Evolutionary conservation across 1,284 basidiomycete genomes (phyloP).

Genomic region (Termitomyces sp.): DNA sequence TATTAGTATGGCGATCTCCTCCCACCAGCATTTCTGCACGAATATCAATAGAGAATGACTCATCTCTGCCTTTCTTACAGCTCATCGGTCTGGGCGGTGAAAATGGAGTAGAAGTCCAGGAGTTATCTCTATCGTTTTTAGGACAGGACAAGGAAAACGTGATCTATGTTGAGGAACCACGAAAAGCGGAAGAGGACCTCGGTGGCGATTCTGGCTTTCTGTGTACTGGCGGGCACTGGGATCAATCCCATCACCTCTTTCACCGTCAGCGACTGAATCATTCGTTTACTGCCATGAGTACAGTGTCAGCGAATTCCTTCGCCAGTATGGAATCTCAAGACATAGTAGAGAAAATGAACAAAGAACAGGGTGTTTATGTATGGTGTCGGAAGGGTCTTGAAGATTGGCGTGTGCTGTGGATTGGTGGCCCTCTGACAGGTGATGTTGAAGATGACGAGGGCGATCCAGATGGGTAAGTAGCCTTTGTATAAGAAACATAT

Average conservation of each 20-base stretch:
- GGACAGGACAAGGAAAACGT: constrained; percentile 37
- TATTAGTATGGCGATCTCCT: constrained; percentile 51
- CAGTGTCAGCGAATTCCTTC: constrained; percentile 35
- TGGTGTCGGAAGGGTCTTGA: constrained; percentile 65
- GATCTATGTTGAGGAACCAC: constrained; percentile 33
- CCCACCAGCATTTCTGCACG: constrained; percentile 55
- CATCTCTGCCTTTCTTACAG: constrained; percentile 51
- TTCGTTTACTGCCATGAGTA: constrained; percentile 38
- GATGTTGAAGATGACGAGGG: constrained; percentile 17
- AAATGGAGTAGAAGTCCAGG: constrained; percentile 67
- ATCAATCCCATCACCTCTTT: constrained; percentile 40
- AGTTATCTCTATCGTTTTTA: constrained; percentile 42
- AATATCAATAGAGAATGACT: constrained; percentile 26
- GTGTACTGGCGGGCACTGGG: constrained; percentile 66
- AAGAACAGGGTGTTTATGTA: constrained; percentile 63
- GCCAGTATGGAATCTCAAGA: constrained; percentile 52
- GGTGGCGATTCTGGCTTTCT: constrained; percentile 64
- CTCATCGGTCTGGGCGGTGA: constrained; percentile 60
- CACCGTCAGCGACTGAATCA: constrained; percentile 31
- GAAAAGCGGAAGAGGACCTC: constrained; percentile 54
- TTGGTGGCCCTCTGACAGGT: constrained; percentile 49
- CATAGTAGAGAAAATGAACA: constrained; percentile 36
- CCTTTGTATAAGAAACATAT: not conserved
- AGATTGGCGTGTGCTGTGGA: constrained; percentile 76
- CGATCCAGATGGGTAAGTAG: not conserved